Evolutionary conservation across 2,329 filamentous ascomycete genomes (phyloP), one percentile per base, ranked within the genome.

Genomic region (Arthrobotrys conoides): DNA sequence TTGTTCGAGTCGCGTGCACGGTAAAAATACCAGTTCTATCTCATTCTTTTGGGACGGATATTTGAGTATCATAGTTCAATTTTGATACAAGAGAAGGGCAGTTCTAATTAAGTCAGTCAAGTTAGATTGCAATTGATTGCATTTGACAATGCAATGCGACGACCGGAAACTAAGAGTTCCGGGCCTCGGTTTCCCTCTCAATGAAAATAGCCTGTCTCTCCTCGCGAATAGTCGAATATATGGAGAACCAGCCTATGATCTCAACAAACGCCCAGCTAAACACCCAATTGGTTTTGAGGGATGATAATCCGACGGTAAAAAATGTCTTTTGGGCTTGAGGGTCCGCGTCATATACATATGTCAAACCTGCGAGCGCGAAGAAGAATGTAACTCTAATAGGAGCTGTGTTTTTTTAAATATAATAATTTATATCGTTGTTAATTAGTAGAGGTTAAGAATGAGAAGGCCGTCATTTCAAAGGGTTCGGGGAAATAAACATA

Each of bases 241-340:
- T 65, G 4, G 68, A 79, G 53, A 79, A 79, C 75, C 75, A 79
- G 36, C 33, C 63, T 5, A 79, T 73, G 20, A 73, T 72, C 33
- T 79, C 75, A 24, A 79, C 36, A 24, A 79, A 72, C 5, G 75
- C 68, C 75, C 75, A 79, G 22, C 68, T 79, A 36, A 79, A 79
- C 10, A 79, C 70, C 75, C 68, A 72, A 69, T 79, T 79, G 30
- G 75, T 69, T 57, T 79, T 79, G 41, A 79, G 16, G 1, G 75
- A 69, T 46, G 68, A 27, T 20, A 79, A 30, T 14, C 68, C 69
- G 9, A 53, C 41, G 9, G 68, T 57, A 14, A 79, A 16, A 51
- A 46, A 53, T 3, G 73, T 77, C 20, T 48, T 49, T 12, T 70
- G 57, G 14, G 49, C 46, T 9, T 57, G 36, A 16, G 63, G 55